Evolutionary conservation across 768 basidiomycete genomes (phyloP), one percentile per base, ranked within the genome.

Genomic region (Crassisporium funariophilum): DNA sequence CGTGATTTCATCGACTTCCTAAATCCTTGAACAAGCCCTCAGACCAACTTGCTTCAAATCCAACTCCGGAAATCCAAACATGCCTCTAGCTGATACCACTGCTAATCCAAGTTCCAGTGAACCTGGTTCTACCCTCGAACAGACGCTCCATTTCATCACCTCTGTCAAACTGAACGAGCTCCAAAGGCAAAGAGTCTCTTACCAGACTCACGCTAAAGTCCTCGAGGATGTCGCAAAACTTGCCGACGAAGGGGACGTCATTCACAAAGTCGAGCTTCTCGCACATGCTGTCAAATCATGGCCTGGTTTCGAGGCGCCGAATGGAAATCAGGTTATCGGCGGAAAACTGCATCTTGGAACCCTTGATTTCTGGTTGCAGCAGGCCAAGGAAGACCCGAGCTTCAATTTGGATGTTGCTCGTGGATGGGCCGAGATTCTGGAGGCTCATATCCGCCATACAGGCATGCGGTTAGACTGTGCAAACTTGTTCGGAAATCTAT

Each of bases 61-160:
- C n/a, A n/a, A n/a, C n/a, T n/a, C n/a, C n/a, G n/a, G n/a, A n/a
- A n/a, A n/a, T n/a, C n/a, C n/a, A n/a, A n/a, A n/a, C n/a, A n/a
- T n/a, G n/a, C n/a, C n/a, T n/a, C n/a, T n/a, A n/a, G n/a, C n/a
- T n/a, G n/a, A n/a, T n/a, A n/a, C n/a, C n/a, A n/a, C n/a, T n/a
- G n/a, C n/a, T n/a, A n/a, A n/a, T n/a, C n/a, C n/a, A n/a, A n/a
- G n/a, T n/a, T n/a, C n/a, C n/a, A n/a, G n/a, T 4, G 17, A 37
- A 37, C 47, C 53, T 23, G 34, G 29, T 12, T 62, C 61, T 4
- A 64, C 69, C 17, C 69, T 73, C 46, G 60, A 66, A 16, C 62
- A 73, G 45, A 69, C 73, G 5, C 64, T 74, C 11, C 70, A 73
- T 41, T 73, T 70, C 48, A 74, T 74, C 55, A 74, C 75, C 4